Evolutionary conservation across 345 rosid genomes (phyloP).

Genomic region (Eucalyptus lansdowneana): DNA sequence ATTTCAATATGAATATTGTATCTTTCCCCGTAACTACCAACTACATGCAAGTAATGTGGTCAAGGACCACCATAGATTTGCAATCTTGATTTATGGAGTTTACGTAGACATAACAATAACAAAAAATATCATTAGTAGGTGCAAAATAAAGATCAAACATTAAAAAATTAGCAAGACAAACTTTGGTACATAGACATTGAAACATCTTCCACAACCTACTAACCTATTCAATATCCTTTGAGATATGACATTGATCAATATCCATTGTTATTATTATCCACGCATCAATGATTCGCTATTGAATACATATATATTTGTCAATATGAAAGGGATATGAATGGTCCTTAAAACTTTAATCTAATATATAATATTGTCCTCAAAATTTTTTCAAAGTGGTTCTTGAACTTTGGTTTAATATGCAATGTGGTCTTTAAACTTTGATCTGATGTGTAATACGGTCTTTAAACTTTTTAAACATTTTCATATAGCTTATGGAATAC

Average conservation of each 20-base stretch:
- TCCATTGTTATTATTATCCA: background rate
- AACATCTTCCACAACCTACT: background rate
- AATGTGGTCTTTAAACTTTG: rapidly evolving
- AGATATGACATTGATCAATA: background rate
- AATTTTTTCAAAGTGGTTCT: background rate
- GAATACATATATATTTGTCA: background rate
- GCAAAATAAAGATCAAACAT: background rate
- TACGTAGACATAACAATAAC: background rate
- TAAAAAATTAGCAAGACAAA: background rate
- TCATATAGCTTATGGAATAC: background rate
- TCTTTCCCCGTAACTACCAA: background rate
- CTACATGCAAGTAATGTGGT: background rate
- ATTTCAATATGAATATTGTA: background rate
- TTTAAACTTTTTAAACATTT: background rate
- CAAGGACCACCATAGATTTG: background rate
- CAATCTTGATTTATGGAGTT: background rate
- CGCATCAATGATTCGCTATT: background rate
- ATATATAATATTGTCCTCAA: rapidly evolving
- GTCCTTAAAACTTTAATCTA: background rate
- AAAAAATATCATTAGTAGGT: background rate
- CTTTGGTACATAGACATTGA: background rate
- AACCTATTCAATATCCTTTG: background rate
- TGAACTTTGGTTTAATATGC: too few species aligned
- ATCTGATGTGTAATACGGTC: rapidly evolving
- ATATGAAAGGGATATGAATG: background rate